Percentiles rank a stretch among this genome's conserved stretches.
Conservation (phyloP, 2,329 filamentous ascomycete species). For the Xylariaceae sp. region DNA sequence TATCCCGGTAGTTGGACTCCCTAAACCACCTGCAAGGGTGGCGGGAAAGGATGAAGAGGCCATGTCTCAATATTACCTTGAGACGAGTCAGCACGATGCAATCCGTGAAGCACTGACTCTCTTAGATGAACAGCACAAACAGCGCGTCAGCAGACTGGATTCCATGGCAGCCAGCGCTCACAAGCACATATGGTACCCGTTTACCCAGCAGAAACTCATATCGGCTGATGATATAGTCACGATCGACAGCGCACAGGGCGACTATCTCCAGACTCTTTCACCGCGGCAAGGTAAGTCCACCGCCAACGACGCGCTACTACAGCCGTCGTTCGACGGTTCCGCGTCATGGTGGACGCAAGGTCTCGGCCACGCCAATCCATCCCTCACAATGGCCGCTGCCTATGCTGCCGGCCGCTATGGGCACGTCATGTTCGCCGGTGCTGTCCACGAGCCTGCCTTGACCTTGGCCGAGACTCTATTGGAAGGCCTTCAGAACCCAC, state of each 20-base stretch:
- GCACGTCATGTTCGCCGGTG: constrained; percentile 83
- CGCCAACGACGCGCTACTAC: constrained; percentile 41
- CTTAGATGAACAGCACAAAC: constrained; percentile 52
- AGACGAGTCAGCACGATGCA: constrained; percentile 37
- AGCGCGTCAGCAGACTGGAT: constrained; percentile 62
- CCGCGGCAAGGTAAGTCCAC: not conserved
- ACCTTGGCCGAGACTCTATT: constrained; percentile 65
- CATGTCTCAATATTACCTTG: constrained; percentile 62
- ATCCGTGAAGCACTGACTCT: constrained; percentile 47
- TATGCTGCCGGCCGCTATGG: constrained; percentile 82
- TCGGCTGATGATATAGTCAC: constrained; percentile 62
- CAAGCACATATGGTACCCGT: constrained; percentile 77
- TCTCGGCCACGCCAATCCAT: constrained; percentile 73
- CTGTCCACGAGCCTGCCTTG: constrained; percentile 76
- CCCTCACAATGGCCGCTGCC: constrained; percentile 70
- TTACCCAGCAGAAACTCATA: constrained; percentile 73
- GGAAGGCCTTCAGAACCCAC: constrained; percentile 56
- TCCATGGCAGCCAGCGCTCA: constrained; percentile 61
- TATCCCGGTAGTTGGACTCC: constrained; percentile 57
- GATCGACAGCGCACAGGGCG: constrained; percentile 78
- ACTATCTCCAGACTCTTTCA: constrained; percentile 66
- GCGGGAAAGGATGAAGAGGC: constrained; percentile 50
- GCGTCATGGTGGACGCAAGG: constrained; percentile 93
- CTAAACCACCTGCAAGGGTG: constrained; percentile 52
- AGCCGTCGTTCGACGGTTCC: constrained; percentile 75